Conservation (phyloP, 129 eudicot genomes). For the Deinandra increscens region DNA sequence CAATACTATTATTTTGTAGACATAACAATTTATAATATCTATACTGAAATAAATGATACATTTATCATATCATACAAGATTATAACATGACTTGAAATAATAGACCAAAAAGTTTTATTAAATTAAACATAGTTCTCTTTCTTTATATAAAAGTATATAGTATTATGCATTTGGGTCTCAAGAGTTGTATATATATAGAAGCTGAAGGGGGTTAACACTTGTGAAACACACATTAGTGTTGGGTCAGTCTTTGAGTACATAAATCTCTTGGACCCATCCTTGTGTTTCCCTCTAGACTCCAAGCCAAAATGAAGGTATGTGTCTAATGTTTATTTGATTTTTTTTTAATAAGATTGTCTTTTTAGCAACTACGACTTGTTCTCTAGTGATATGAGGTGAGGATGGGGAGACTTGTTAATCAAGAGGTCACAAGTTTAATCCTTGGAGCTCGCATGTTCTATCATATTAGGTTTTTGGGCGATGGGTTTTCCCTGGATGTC, state of each 20-base stretch:
- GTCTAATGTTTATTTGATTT: background rate
- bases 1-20: background rate
- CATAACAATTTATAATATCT: too few relatives aligned
- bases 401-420: too few relatives aligned
- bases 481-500: too few relatives aligned
- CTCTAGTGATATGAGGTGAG: too few relatives aligned
- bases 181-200: conserved; percentile 32
- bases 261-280: conserved; percentile 25
- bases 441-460: too few relatives aligned
- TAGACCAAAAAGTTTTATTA: too few relatives aligned
- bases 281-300: conserved; percentile 29
- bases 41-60: background rate
- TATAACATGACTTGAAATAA: too few relatives aligned
- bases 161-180: conserved; percentile 12
- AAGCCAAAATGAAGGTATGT: conserved; percentile 28
- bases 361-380: too few relatives aligned
- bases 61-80: background rate
- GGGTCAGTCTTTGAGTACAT: conserved; percentile 20
- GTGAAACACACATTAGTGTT: conserved; percentile 40
- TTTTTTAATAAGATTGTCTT: background rate
- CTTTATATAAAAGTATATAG: background rate
- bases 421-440: too few relatives aligned
- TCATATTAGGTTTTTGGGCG: too few relatives aligned
- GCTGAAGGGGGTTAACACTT: conserved; percentile 27
- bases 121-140: background rate